Evolutionary conservation across 768 basidiomycete species (phyloP).

Genomic region (Mycena floridula): DNA sequence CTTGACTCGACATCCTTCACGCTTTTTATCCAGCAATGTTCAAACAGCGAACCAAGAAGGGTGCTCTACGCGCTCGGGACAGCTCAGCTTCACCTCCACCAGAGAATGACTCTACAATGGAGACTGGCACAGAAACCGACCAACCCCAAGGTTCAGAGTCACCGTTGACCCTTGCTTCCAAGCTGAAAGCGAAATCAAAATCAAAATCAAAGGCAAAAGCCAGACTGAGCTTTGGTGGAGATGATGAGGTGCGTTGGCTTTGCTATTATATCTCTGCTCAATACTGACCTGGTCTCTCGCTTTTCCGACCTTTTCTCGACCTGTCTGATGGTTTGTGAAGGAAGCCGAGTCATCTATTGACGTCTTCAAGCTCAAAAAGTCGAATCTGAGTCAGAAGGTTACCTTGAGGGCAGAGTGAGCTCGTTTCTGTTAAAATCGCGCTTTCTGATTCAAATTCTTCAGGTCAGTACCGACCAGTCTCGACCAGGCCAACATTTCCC

Average conservation of each 20-base stretch:
- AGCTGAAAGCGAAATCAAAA: conserved; percentile 67
- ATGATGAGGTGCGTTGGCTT: conserved; percentile 25
- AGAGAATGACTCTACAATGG: too few species aligned
- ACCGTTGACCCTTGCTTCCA: conserved; percentile 55
- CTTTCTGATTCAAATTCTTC: conserved; percentile 12
- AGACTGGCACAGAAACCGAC: too few species aligned
- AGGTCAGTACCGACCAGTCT: conserved; percentile 42
- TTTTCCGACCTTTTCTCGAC: too few species aligned
- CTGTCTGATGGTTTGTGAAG: too few species aligned
- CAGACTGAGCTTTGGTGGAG: conserved; percentile 72
- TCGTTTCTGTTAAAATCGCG: conserved; percentile 1
- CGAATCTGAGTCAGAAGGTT: conserved; percentile 64
- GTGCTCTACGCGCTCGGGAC: too few species aligned
- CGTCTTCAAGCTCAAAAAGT: conserved; percentile 77
- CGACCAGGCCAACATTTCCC: conserved; percentile 52
- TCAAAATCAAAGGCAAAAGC: conserved; percentile 55
- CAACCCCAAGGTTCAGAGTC: conserved; percentile 32
- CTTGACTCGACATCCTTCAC: too few species aligned
- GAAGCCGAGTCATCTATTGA: conserved; percentile 22
- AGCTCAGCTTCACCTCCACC: too few species aligned
- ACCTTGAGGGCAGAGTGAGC: conserved; percentile 49
- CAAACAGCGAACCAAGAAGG: too few species aligned
- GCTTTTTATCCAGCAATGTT: too few species aligned
- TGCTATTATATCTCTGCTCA: neutral
- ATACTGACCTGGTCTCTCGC: too few species aligned